Evolutionary conservation across 495 filamentous ascomycete genomes (phyloP).

Genomic region (Xylaria acuta): DNA sequence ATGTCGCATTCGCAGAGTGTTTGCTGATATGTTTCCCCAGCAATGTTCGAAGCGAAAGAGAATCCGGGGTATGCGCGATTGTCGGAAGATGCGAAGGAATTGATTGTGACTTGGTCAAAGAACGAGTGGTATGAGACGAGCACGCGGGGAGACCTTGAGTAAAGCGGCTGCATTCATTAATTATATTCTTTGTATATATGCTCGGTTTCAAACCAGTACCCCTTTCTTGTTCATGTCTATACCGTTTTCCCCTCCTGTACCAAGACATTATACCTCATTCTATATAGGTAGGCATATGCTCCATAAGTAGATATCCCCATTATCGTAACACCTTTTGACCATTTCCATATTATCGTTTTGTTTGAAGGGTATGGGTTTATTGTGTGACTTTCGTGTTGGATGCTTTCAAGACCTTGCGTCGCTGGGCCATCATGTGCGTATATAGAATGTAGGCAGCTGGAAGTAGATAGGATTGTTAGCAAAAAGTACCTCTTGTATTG

Average conservation of each 20-base stretch:
- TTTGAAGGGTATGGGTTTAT: neutral
- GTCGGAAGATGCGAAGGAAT: constrained; percentile 67
- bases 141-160: constrained; percentile 32
- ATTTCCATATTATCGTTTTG: neutral
- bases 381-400: constrained; percentile 51
- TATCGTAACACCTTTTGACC: constrained; percentile 8
- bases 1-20: neutral
- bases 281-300: neutral
- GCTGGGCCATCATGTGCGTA: constrained; percentile 91
- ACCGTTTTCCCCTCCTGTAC: neutral
- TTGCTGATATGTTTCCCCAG: constrained; percentile 39
- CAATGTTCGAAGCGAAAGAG: constrained; percentile 81
- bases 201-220: neutral
- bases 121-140: constrained; percentile 60
- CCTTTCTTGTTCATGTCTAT: constrained; percentile 14
- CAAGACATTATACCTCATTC: constrained; percentile 7
- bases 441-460: constrained; percentile 86
- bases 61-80: constrained; percentile 81
- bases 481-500: neutral
- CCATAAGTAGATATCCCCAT: neutral
- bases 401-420: constrained; percentile 73
- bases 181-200: constrained; percentile 24
- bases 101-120: constrained; percentile 63
- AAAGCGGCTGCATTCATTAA: constrained; percentile 15
- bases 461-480: constrained; percentile 9